phyloP scores from a whole-genome alignment of 305 asterid species.

The Fraxinus ornus region DNA sequence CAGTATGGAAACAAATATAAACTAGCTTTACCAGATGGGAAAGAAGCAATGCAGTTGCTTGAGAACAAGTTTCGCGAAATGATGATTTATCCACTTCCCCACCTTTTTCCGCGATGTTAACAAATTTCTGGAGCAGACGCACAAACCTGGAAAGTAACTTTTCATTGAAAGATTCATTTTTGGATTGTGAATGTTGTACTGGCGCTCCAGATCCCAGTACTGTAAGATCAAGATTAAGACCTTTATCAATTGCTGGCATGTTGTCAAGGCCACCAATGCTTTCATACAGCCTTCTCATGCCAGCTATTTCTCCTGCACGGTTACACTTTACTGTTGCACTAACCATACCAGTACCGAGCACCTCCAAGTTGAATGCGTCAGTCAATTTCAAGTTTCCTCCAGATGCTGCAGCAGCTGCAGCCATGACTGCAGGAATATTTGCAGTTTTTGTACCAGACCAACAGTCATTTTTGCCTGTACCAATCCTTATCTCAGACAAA shows the following conservation, averaged over 20 bases:
- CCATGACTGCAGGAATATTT: constrained; percentile 85
- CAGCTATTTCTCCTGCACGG: constrained; percentile 99
- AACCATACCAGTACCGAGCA: constrained; percentile 90
- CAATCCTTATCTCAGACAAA: constrained; percentile 93
- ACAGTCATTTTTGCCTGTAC: constrained; percentile 94
- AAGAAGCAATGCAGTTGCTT: constrained; percentile 96
- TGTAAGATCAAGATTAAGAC: constrained; percentile 54
- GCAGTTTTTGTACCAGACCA: constrained; percentile 96
- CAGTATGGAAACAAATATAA: constrained; percentile 14
- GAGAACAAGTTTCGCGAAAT: constrained; percentile 90
- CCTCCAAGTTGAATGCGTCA: constrained; percentile 93
- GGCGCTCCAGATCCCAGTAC: constrained; percentile 33
- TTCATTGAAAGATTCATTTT: constrained; percentile 71
- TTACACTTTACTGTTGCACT: constrained; percentile 95
- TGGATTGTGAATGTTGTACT: constrained; percentile 49
- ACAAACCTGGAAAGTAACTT: constrained; percentile 72
- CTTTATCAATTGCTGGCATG: constrained; percentile 32
- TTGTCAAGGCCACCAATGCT: constrained; percentile 69
- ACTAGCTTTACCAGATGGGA: constrained; percentile 64
- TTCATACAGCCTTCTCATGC: constrained; percentile 95
- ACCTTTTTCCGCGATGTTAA: constrained; percentile 82
- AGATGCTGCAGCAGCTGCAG: constrained; percentile 98
- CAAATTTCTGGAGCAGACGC: constrained; percentile 82
- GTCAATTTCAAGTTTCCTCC: constrained; percentile 88
- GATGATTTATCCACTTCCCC: constrained; percentile 78